Base-by-base conservation (phyloP, 192 early-diverging fungal genomes). In the Chytriomyces sp. region DNA sequence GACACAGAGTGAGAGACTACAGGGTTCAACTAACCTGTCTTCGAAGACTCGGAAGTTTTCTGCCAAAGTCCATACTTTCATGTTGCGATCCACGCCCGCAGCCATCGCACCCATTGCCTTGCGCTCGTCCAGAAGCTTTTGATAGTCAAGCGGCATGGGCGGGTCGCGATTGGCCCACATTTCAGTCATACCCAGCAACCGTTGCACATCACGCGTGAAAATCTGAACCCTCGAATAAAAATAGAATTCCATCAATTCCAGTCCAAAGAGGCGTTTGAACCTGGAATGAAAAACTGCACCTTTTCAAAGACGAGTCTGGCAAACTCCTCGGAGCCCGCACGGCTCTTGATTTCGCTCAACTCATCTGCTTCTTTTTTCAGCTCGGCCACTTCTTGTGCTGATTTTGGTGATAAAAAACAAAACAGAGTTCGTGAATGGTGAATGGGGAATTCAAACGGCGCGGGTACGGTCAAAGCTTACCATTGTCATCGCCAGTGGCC, bases 131-230 rank as follows among this genome's bases (percentile, higher is more conserved):
- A 31, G n/a, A 8, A 68, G 33, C 36, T 12, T 39, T 2, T 74
- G 64, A 49, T 84, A 94, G 40, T 83, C 57, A 14, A 98, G 80
- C 4, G 91, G 89, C 0, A 59, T 82, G 5, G 98, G 98, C 6
- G 83, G 76, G 8, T 75, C 79, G 5, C 94, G 86, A 14, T 71
- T 82, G 59, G 87, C 90, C 96, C 96, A 98, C 88, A 98, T 89
- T 17, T 94, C 93, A 40, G 91, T 84, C 93, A 95, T 94, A 2
- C 74, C 78, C 40, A 94, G 54, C 28, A 98, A 83, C 3, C 94
- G 85, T 8, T 85, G 73, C 52, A 98, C 89, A 68, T 99, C 98
- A 12, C 77, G 67, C 17, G 54, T 70, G 77, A 96, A 99, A 22
- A 98, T 90, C 83, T 98, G 91, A 19, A 40, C 0, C 37, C n/a